Conservation (phyloP, 1,284 basidiomycete genomes). For the Rhodotorula sp. region DNA sequence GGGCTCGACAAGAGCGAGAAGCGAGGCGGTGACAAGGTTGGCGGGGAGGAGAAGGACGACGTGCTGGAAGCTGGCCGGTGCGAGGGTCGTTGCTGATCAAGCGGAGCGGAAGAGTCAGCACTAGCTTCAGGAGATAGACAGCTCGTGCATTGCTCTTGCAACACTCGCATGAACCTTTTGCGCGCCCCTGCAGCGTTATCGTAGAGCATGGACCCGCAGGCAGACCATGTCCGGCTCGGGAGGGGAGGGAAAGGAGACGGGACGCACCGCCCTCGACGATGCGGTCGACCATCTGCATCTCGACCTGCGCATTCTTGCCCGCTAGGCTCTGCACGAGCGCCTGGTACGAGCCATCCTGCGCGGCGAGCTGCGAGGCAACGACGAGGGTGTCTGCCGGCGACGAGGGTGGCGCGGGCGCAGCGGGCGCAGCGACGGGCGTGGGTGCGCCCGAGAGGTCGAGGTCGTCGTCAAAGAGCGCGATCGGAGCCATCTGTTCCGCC, state of each 20-base stretch:
- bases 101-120: neutral
- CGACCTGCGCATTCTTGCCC: slow-evolving; percentile 24
- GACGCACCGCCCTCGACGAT: slow-evolving; percentile 40
- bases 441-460: slow-evolving; percentile 22
- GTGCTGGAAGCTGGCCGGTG: slow-evolving; percentile 25
- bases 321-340: slow-evolving; percentile 28
- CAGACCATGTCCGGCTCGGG: neutral
- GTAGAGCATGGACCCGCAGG: neutral
- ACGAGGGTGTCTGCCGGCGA: slow-evolving; percentile 23
- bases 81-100: slow-evolving; percentile 26
- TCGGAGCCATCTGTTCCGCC: slow-evolving; percentile 6
- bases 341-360: slow-evolving; percentile 41
- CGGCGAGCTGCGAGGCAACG: slow-evolving; percentile 35
- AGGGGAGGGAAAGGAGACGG: neutral
- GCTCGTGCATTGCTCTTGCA: no score
- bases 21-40: slow-evolving; percentile 30
- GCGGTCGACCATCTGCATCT: slow-evolving; percentile 42
- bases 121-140: neutral
- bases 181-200: neutral
- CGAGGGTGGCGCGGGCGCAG: neutral
- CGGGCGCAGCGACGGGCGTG: slow-evolving; percentile 1
- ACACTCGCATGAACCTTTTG: neutral
- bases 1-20: slow-evolving; percentile 36
- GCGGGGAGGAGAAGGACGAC: slow-evolving; percentile 36
- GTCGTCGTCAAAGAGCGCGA: slow-evolving; percentile 30